Base-by-base conservation (phyloP, 2,329 filamentous ascomycete species). In the Plenodomus lindquistii region DNA sequence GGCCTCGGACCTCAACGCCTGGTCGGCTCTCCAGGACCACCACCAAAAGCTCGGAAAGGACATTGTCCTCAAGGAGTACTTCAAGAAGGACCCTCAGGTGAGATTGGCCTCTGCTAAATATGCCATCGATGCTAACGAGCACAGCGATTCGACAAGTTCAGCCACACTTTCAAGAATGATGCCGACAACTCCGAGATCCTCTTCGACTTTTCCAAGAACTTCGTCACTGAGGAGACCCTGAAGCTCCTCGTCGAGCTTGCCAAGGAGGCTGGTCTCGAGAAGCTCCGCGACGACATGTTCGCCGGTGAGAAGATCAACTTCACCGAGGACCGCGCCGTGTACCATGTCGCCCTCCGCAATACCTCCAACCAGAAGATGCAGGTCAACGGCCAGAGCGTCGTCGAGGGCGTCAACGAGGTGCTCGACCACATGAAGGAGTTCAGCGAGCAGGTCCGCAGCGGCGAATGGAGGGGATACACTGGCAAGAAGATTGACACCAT, bases 171-270 rank as follows among this genome's bases (percentile, higher is more conserved):
- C 76, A 79, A 83, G 65, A 92, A 90, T 75, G 74, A 83, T 44
- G 86, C 88, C 61, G 89, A 95, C 68, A 82, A 82, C 67, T 86
- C 85, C 62, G 91, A 97, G 59, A 94, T 95, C 67, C 84, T 99
- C 57, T 99, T 97, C 76, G 94, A 99, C 77, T 99, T 96, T 79
- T 94, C 88, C 80, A 99, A 99, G 85, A 99, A 99, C 84, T 92
- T 99, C 76, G 75, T 97, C 66, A 94, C 88, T 54, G 89, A 96
- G 63, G 92, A 97, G 77, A 97, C 93, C 4, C 80, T 97, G 42
- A 81, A 87, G 59, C 82, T 96, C 41, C 84, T 99, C 44, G 81
- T 95, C 66, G 87, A 96, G 79, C 85, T 99, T 21, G 94, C 94
- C 56, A 87, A 92, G 77, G 89, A 97, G 78, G 91, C 93, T 59